Evolutionary conservation across 2,329 filamentous ascomycete genomes (phyloP).

Genomic region (Phialemoniopsis sp.): DNA sequence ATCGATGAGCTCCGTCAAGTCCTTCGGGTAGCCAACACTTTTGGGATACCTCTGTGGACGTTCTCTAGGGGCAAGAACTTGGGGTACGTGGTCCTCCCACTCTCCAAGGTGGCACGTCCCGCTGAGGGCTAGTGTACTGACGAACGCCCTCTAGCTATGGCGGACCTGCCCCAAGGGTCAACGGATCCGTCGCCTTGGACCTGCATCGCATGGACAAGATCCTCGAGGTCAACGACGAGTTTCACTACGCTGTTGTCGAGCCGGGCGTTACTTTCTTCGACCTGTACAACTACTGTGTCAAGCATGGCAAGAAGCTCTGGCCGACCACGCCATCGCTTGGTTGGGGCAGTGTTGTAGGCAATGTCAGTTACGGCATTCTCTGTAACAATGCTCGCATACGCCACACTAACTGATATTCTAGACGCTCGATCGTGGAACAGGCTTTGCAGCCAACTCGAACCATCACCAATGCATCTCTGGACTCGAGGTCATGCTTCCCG

Average conservation of each 20-base stretch:
- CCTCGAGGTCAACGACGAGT: conserved; percentile 36
- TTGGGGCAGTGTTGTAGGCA: conserved; percentile 44
- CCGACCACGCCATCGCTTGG: conserved; percentile 30
- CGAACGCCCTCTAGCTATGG: conserved; percentile 36
- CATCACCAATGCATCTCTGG: conserved; percentile 30
- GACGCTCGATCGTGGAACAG: conserved; percentile 33
- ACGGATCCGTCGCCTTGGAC: conserved; percentile 39
- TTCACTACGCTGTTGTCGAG: conserved; percentile 39
- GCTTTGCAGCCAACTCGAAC: conserved; percentile 29
- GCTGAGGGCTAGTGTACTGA: too few relatives aligned
- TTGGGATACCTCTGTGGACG: conserved; percentile 23
- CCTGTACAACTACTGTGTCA: conserved; percentile 33
- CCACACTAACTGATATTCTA: conserved; percentile 18
- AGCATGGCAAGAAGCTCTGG: conserved; percentile 37
- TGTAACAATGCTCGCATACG: conserved; percentile 5
- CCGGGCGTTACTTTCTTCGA: conserved; percentile 41
- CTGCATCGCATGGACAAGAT: conserved; percentile 39
- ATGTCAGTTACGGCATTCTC: conserved; percentile 25
- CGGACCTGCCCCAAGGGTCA: conserved; percentile 40
- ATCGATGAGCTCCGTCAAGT: conserved; percentile 20
- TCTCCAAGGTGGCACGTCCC: too few relatives aligned
- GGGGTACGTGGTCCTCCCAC: too few relatives aligned
- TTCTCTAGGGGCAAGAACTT: conserved; percentile 34
- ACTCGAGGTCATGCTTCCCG: conserved; percentile 23
- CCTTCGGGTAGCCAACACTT: conserved; percentile 24